Percentiles rank a stretch among this genome's conserved stretches.
These are phyloP conservation scores for Lichtheimia corymbifera DNA, from an alignment of 371 early-diverging fungal genomes.

Conservation along the genomic window DNA sequence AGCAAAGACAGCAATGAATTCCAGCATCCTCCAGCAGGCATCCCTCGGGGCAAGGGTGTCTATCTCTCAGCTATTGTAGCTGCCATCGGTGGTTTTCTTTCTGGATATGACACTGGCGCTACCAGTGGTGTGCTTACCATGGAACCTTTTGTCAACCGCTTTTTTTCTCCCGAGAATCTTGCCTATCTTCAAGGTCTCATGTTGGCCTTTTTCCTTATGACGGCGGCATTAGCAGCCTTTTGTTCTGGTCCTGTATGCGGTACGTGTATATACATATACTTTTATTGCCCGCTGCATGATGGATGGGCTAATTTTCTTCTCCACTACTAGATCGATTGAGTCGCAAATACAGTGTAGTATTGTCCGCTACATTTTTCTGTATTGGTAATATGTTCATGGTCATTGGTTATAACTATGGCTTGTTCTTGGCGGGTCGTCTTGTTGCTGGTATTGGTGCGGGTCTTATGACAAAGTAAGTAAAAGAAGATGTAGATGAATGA, in stretches of 20 bases:
- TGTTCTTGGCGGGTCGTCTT: slow-evolving; percentile 41
- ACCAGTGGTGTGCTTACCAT: slow-evolving; percentile 30
- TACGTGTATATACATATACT: slow-evolving; percentile 14
- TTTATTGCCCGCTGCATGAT: background rate
- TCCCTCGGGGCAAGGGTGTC: slow-evolving; percentile 26
- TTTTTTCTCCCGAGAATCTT: slow-evolving; percentile 19
- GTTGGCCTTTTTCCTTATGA: slow-evolving; percentile 43
- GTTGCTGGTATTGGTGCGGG: slow-evolving; percentile 49
- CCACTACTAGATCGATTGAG: slow-evolving; percentile 37
- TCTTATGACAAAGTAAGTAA: slow-evolving; percentile 30
- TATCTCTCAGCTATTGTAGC: slow-evolving; percentile 28
- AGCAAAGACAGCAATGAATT: too few species aligned
- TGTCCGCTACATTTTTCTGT: slow-evolving; percentile 36
- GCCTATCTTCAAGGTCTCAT: slow-evolving; percentile 27
- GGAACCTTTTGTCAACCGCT: slow-evolving; percentile 12
- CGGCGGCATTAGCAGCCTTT: slow-evolving; percentile 49
- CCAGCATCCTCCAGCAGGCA: too few species aligned
- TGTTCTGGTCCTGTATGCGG: slow-evolving; percentile 44
- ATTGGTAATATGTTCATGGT: slow-evolving; percentile 48
- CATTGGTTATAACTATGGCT: slow-evolving; percentile 43
- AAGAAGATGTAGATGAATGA: background rate
- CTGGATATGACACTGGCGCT: slow-evolving; percentile 45
- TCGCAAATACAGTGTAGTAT: slow-evolving; percentile 41
- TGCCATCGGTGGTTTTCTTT: slow-evolving; percentile 33
- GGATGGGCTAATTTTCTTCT: slow-evolving; percentile 3